Conservation (phyloP, 2,329 filamentous ascomycete species). For the Trichoderma arundinaceum region DNA sequence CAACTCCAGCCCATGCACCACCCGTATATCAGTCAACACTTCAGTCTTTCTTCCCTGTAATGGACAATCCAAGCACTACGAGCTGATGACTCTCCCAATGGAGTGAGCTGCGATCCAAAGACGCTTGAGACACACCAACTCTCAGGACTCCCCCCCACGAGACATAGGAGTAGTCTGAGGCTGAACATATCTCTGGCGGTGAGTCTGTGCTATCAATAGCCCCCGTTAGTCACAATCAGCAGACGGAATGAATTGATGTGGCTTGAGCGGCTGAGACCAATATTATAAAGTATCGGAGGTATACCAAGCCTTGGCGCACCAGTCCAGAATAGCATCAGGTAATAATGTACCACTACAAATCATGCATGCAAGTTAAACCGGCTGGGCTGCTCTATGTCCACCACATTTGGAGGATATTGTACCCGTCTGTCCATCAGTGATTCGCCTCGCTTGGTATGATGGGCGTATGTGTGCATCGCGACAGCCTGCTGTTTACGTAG, state of each 20-base stretch:
- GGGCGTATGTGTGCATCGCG: background rate
- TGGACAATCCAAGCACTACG: too few relatives aligned
- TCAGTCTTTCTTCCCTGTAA: too few relatives aligned
- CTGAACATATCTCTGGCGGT: conserved; percentile 9
- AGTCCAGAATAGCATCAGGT: background rate
- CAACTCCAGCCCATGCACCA: too few relatives aligned
- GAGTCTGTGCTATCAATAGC: background rate
- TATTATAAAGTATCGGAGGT: background rate
- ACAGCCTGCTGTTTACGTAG: background rate
- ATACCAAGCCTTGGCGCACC: background rate
- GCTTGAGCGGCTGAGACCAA: conserved; percentile 25
- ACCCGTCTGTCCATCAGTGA: background rate
- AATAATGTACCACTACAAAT: background rate
- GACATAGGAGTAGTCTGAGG: background rate
- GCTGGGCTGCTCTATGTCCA: background rate
- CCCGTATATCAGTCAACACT: too few relatives aligned
- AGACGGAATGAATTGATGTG: conserved; percentile 17
- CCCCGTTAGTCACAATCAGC: background rate
- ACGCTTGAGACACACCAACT: background rate
- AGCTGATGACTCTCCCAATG: too few relatives aligned
- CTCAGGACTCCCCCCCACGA: background rate
- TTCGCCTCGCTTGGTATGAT: background rate
- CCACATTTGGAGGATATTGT: conserved; percentile 1
- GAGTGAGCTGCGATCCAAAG: background rate
- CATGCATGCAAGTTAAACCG: background rate